Percentiles rank a stretch among this genome's conserved stretches.
Evolutionary conservation across 371 early-diverging fungal species (phyloP).

Genomic region (Conidiobolus incongruus): DNA sequence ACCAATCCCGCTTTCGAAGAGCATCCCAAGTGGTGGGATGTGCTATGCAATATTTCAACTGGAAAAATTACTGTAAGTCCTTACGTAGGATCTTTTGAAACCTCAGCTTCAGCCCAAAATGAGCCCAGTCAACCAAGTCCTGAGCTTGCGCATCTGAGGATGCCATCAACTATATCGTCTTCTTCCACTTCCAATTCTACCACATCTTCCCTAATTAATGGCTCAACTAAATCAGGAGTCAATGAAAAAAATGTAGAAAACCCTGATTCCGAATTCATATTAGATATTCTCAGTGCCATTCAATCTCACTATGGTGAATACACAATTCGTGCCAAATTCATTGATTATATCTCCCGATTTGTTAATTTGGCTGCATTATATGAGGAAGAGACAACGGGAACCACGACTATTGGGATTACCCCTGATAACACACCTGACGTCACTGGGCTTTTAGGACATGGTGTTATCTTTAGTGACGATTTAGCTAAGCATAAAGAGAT

Average conservation of each 20-base stretch:
- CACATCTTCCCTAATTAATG: constrained; percentile 8
- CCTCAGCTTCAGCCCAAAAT: neutral
- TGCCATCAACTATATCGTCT: too few relatives aligned
- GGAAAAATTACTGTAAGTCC: constrained; percentile 79
- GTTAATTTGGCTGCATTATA: constrained; percentile 54
- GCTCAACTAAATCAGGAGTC: constrained; percentile 5
- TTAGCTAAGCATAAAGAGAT: constrained; percentile 32
- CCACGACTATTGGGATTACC: constrained; percentile 28
- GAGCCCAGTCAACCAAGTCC: neutral
- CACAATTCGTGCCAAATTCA: constrained; percentile 64
- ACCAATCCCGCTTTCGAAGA: constrained; percentile 87
- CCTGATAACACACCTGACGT: constrained; percentile 12
- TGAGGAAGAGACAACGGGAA: constrained; percentile 40
- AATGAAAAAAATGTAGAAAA: constrained; percentile 8
- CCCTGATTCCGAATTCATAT: constrained; percentile 32
- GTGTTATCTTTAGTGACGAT: constrained; percentile 48
- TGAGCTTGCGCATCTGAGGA: neutral
- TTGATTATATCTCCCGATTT: constrained; percentile 65
- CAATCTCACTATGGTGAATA: constrained; percentile 70
- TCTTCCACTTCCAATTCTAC: constrained; percentile 2
- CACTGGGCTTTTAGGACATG: constrained; percentile 28
- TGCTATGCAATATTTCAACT: constrained; percentile 75
- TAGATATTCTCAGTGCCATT: constrained; percentile 47
- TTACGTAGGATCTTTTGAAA: constrained; percentile 18
- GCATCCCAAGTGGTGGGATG: constrained; percentile 86